Base-by-base conservation (phyloP, 805 yeast genomes). In the Saturnispora diversa region DNA sequence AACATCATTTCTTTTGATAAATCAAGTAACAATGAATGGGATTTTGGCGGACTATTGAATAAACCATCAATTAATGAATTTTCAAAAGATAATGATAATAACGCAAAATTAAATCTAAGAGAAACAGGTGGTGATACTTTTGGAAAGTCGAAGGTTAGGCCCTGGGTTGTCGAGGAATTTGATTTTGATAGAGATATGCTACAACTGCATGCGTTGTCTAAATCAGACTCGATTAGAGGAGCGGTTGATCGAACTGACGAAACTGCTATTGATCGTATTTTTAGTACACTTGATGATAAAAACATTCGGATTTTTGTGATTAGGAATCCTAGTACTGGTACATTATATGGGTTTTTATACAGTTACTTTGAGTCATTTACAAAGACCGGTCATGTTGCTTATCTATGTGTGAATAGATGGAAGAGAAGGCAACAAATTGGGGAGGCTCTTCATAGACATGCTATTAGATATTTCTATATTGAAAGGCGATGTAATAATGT, bases 121-220 rank as follows among this genome's bases (percentile, higher is more conserved):
- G n/a, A n/a, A n/a, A n/a, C n/a, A n/a, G n/a, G n/a, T n/a, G n/a
- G n/a, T n/a, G n/a, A n/a, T 19, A 12, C 12, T 28, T 11, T 16
- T 13, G 37, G 49, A 44, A 47, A 44, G 39, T 36, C 24, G 42
- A 23, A 43, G 47, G 30, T 34, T 35, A 53, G 57, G 61, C 53
- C 59, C 34, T 76, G 83, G 83, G 60, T 76, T 31, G 81, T 75
- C 19, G 82, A 77, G 49, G 71, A 66, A 43, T 71, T 74, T 50
- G 67, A 70, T 44, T 50, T 68, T 20, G 58, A 60, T 15, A 59
- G 80, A 28, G 81, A 76, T 48, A 66, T 74, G 65, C 52, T 64
- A n/a, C 66, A 71, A 24, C 60, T 74, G 33, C 60, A 64, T 12
- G 60, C 63, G 30, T 56, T 73, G 39, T 61, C 71, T 61, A 69